Evolutionary conservation across 2,329 filamentous ascomycete species (phyloP).

Genomic region (Microsporum audouinii): DNA sequence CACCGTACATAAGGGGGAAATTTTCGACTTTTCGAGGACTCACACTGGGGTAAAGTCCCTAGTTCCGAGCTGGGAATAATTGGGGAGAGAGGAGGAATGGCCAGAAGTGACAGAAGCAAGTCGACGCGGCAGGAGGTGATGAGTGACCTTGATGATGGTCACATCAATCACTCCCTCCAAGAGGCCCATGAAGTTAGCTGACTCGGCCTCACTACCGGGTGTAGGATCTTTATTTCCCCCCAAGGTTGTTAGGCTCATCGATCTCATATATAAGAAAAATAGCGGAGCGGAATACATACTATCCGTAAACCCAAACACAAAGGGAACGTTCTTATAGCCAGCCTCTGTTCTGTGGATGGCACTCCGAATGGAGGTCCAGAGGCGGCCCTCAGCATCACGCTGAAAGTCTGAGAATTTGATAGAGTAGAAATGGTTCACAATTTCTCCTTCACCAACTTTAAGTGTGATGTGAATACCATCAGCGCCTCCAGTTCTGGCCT

Average conservation of each 20-base stretch:
- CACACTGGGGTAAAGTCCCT: background rate
- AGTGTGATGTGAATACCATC: constrained; percentile 8
- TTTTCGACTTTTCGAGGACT: background rate
- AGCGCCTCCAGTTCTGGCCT: background rate
- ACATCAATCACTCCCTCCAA: background rate
- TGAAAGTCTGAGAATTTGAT: constrained; percentile 7
- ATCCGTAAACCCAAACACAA: constrained; percentile 2
- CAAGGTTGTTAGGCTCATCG: background rate
- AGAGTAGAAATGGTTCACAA: constrained; percentile 9
- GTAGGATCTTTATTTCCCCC: background rate
- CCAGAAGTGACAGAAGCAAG: background rate
- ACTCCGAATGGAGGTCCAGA: background rate
- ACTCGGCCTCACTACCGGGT: background rate
- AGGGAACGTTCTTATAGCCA: background rate
- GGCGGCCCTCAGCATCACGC: background rate
- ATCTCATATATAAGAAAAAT: background rate
- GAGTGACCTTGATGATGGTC: constrained; percentile 7
- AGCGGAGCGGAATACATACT: background rate
- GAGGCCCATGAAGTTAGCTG: background rate
- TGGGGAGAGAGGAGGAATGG: background rate
- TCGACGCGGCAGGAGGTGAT: background rate
- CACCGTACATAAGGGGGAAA: background rate
- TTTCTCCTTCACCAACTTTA: constrained; percentile 5
- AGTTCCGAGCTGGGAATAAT: background rate
- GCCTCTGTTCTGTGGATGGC: background rate